Evolutionary conservation across 139 green algal genomes (phyloP), one percentile per base, ranked within the genome.

Genomic region (Haematococcus lacustris): DNA sequence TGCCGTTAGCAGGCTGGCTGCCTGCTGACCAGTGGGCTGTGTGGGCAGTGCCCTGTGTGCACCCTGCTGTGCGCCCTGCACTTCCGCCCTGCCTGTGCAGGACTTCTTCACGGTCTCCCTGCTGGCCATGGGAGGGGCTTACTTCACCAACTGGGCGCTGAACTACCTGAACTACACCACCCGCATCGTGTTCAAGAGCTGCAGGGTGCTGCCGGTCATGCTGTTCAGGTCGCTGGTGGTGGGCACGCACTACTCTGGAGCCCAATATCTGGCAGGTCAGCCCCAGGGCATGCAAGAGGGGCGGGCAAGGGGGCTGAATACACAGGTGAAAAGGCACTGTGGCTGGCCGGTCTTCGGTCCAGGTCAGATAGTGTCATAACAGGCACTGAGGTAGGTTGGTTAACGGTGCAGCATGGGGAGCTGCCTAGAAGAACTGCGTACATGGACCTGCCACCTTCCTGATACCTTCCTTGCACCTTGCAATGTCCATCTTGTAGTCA

Each of bases 121-220:
- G 0, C 72, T 86, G 5, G 83, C 85, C 30, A 83, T 86, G 73
- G 71, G 38, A 0, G 85, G 85, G 26, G 78, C 83, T 39, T 86
- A 86, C 70, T 77, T 88, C 63, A 90, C 85, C 73, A 90, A 90
- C 81, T 88, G 79, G 77, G 77, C 85, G 34, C 73, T 90, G 39
- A 79, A 79, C 25, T 90, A 86, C 79, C 76, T 90, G n/a, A 87
- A 88, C 77, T 90, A 90, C 74, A 80, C 85, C 3, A 90, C 85
- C 32, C 76, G 85, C 64, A 84, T 90, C 61, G 76, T 90, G 43
- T 87, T 87, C 74, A 90, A 90, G 67, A 85, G 74, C 21, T 82
- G 80, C 71, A 77, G 86, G n/a, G 79, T 90, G 32, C 73, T 90
- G 32, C 85, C 85, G 6, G 79, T 86, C 61, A 90, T 90, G 85